These are phyloP conservation scores for Xeromyces bisporus DNA, from an alignment of 495 filamentous ascomycete species.

Conservation along the genomic window DNA sequence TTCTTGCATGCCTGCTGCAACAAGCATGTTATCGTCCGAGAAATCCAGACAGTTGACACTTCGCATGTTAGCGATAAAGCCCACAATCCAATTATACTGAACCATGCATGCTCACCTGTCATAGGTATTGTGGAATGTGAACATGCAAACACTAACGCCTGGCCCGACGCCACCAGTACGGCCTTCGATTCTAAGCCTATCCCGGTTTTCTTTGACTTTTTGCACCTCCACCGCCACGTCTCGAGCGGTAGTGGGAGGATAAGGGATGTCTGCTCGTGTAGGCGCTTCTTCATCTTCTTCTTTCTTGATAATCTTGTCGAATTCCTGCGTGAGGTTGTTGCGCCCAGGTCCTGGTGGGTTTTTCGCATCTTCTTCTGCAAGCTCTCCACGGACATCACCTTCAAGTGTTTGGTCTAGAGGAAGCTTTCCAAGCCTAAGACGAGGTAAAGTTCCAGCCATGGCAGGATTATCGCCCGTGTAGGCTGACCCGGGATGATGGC, in stretches of 20 bases:
- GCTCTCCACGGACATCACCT: constrained; percentile 64
- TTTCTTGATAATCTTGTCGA: constrained; percentile 74
- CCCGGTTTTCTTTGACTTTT: constrained; percentile 83
- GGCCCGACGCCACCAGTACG: constrained; percentile 66
- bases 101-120: constrained; percentile 45
- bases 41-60: constrained; percentile 88
- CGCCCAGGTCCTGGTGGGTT: constrained; percentile 50
- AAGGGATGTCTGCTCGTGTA: constrained; percentile 56
- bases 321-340: constrained; percentile 53
- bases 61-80: constrained; percentile 10
- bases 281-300: constrained; percentile 78
- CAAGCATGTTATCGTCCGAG: constrained; percentile 68
- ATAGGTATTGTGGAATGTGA: constrained; percentile 90
- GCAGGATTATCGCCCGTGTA: constrained; percentile 51
- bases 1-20: constrained; percentile 74
- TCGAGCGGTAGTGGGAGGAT: constrained; percentile 67
- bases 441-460: constrained; percentile 32
- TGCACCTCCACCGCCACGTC: constrained; percentile 90
- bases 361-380: constrained; percentile 60
- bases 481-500: constrained; percentile 70
- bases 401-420: constrained; percentile 64
- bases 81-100: neutral
- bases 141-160: constrained; percentile 78
- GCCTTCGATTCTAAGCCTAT: constrained; percentile 68
- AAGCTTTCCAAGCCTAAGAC: constrained; percentile 59